These are phyloP conservation scores for Aspergillus cavernicola DNA, from an alignment of 495 filamentous ascomycete species.

Conservation along the genomic window DNA sequence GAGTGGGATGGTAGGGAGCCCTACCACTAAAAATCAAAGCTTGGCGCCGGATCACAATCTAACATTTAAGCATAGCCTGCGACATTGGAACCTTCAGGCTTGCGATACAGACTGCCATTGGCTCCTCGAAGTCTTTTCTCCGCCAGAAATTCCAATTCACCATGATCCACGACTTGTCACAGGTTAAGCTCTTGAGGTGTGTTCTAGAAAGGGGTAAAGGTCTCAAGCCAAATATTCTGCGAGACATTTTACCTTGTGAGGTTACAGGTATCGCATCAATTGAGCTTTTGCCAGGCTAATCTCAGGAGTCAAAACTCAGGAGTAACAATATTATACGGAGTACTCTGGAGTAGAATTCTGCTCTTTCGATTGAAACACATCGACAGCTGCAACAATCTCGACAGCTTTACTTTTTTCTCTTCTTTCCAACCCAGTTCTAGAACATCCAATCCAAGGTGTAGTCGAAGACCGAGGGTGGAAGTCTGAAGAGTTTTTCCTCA, in stretches of 20 bases:
- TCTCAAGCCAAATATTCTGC: too few species aligned
- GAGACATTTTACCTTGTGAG: too few species aligned
- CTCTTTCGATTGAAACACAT: too few species aligned
- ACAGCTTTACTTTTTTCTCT: too few species aligned
- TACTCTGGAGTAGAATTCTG: too few species aligned
- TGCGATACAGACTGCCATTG: not conserved
- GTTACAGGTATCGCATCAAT: not conserved
- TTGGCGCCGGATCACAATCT: slow-evolving; percentile 1
- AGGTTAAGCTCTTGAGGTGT: not conserved
- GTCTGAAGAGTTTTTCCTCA: too few species aligned
- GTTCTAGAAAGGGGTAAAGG: not conserved
- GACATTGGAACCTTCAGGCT: not conserved
- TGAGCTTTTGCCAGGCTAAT: not conserved
- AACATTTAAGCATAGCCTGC: not conserved
- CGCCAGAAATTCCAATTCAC: not conserved
- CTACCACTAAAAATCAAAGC: slow-evolving; percentile 6
- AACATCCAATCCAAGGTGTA: too few species aligned
- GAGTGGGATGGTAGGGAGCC: slow-evolving; percentile 1
- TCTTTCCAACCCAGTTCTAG: too few species aligned
- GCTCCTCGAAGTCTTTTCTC: not conserved
- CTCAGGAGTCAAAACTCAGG: not conserved
- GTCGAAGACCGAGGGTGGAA: too few species aligned
- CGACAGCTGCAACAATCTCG: too few species aligned
- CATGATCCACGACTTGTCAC: not conserved
- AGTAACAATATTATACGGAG: not conserved